These are phyloP conservation scores for Phytophthora ohioensis DNA, from an alignment of 352 stramenopile species.

Conservation along the genomic window DNA sequence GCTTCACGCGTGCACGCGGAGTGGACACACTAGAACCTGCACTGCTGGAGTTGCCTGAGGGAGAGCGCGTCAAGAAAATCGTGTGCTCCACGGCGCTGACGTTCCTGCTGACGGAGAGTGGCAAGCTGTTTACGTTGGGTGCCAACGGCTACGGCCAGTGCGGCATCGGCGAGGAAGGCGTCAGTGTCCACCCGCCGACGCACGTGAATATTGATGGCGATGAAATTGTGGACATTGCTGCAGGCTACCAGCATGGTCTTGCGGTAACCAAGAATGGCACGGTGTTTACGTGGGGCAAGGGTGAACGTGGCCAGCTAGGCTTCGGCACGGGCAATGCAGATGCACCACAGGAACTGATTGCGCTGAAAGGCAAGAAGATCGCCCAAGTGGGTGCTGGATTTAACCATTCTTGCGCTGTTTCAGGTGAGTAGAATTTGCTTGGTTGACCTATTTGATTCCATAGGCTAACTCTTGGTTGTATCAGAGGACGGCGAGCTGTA, in stretches of 20 bases:
- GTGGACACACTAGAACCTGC: slow-evolving; percentile 74
- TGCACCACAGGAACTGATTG: slow-evolving; percentile 78
- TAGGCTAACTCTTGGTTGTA: slow-evolving; percentile 11
- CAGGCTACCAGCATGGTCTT: slow-evolving; percentile 83
- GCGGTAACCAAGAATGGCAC: slow-evolving; percentile 71
- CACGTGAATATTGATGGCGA: slow-evolving; percentile 75
- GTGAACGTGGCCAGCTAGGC: slow-evolving; percentile 82
- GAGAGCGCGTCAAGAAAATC: slow-evolving; percentile 75
- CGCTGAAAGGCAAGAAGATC: slow-evolving; percentile 75
- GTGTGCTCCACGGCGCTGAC: slow-evolving; percentile 87
- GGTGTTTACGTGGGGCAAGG: slow-evolving; percentile 87
- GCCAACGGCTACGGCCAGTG: slow-evolving; percentile 88
- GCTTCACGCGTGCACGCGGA: slow-evolving; percentile 64
- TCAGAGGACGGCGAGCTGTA: slow-evolving; percentile 81
- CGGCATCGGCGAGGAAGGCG: slow-evolving; percentile 65
- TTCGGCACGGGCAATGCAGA: slow-evolving; percentile 83
- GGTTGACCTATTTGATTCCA: background rate
- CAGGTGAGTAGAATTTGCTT: slow-evolving; percentile 24
- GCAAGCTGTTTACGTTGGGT: slow-evolving; percentile 82
- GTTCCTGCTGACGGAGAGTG: slow-evolving; percentile 76
- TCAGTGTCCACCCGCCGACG: slow-evolving; percentile 62
- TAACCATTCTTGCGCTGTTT: slow-evolving; percentile 80
- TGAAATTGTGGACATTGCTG: slow-evolving; percentile 72
- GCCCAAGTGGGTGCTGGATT: slow-evolving; percentile 81
- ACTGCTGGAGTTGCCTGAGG: slow-evolving; percentile 66